phyloP scores from a whole-genome alignment of 805 yeast genomes.

The Candida piceae region DNA sequence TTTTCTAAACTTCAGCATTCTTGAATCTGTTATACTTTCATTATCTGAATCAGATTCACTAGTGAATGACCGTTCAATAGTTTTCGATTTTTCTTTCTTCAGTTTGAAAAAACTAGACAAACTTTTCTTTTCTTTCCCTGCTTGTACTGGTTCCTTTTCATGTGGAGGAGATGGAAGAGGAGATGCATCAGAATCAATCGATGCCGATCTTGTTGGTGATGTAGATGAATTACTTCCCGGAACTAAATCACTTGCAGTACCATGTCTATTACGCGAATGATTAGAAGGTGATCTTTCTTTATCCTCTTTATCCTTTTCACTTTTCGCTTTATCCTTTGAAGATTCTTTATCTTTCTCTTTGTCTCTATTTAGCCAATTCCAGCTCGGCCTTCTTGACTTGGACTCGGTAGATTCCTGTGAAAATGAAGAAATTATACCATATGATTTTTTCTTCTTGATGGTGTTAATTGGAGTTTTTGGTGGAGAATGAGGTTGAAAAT shows the following conservation, averaged over 20 bases:
- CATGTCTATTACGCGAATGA: conserved; percentile 27
- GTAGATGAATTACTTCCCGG: not conserved
- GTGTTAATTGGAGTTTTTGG: conserved; percentile 5
- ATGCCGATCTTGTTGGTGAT: not conserved
- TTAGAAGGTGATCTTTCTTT: conserved; percentile 16
- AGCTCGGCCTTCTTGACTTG: conserved; percentile 8
- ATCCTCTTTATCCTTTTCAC: conserved; percentile 6
- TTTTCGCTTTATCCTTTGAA: conserved; percentile 3
- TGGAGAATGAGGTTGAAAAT: conserved; percentile 3
- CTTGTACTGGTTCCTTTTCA: conserved; percentile 2
- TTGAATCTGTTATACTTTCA: conserved; percentile 20
- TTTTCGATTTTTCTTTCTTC: conserved; percentile 19
- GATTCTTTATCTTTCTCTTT: conserved; percentile 4
- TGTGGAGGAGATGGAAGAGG: conserved; percentile 10
- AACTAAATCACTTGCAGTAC: conserved; percentile 15
- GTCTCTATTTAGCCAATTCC: conserved; percentile 10
- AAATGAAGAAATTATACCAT: conserved; percentile 3
- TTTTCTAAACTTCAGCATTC: conserved; percentile 7
- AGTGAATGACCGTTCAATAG: conserved; percentile 8
- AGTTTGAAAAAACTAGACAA: conserved; percentile 25
- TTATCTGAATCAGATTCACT: conserved; percentile 17
- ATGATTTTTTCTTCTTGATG: conserved; percentile 6
- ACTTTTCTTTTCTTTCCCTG: conserved; percentile 12
- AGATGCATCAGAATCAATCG: conserved; percentile 1
- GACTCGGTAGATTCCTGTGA: not conserved